Conservation (phyloP, 257 asterid species). For the Lantana camara region DNA sequence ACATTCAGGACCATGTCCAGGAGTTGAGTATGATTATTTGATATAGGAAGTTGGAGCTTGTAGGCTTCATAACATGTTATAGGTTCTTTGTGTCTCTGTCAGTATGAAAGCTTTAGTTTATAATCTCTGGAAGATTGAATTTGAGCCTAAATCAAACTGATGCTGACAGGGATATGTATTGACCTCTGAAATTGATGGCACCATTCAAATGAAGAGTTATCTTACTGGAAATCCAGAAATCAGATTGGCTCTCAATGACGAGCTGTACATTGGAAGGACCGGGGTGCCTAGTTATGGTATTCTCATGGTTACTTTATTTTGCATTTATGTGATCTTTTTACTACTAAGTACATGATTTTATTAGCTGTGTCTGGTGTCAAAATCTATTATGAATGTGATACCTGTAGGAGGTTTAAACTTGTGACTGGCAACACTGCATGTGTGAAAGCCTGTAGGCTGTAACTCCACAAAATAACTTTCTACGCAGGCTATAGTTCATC, state of each 20-base stretch:
- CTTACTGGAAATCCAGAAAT: constrained; percentile 98
- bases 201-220: constrained; percentile 99
- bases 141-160: constrained; percentile 16
- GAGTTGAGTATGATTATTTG: background rate
- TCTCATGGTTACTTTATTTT: constrained; percentile 31
- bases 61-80: background rate
- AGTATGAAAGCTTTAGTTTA: constrained; percentile 2
- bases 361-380: constrained; percentile 6
- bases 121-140: constrained; percentile 6
- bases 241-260: constrained; percentile 94
- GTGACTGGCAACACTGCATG: constrained; percentile 15
- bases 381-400: constrained; percentile 10
- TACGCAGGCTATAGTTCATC: constrained; percentile 80
- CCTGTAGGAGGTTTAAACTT: constrained; percentile 10
- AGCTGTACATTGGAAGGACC: constrained; percentile 78
- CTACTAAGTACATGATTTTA: background rate
- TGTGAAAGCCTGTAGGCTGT: constrained; percentile 26
- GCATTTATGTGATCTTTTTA: constrained; percentile 3
- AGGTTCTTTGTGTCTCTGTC: constrained; percentile 5
- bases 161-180: constrained; percentile 74
- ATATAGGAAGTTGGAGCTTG: constrained; percentile 9
- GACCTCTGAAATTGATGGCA: constrained; percentile 99
- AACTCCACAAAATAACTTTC: constrained; percentile 7
- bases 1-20: background rate
- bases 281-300: constrained; percentile 77